phyloP scores from a whole-genome alignment of 495 filamentous ascomycete species.

The Bombardia bombarda region DNA sequence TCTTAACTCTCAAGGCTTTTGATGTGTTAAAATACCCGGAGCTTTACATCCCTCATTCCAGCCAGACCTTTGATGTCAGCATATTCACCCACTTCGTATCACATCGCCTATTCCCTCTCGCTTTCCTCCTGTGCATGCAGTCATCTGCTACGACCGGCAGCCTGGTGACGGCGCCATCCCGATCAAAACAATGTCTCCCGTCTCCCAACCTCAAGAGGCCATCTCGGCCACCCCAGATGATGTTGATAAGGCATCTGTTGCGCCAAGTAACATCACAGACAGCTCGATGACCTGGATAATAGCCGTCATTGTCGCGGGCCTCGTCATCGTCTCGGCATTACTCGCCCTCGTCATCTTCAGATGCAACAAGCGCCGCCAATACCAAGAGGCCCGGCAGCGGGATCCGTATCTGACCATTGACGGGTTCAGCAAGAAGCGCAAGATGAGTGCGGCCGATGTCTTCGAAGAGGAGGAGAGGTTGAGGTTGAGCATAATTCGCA shows the following conservation, averaged over 20 bases:
- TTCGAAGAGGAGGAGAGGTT: constrained; percentile 29
- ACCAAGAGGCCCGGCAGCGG: constrained; percentile 4
- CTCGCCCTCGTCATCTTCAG: constrained; percentile 14
- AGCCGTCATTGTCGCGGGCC: constrained; percentile 17
- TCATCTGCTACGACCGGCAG: too few relatives aligned
- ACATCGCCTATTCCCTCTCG: too few relatives aligned
- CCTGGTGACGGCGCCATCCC: too few relatives aligned
- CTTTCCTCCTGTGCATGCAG: too few relatives aligned
- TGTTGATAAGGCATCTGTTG: too few relatives aligned
- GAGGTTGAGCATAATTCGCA: constrained; percentile 36
- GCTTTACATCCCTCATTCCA: too few relatives aligned
- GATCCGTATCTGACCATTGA: constrained; percentile 13
- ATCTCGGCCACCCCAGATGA: not conserved
- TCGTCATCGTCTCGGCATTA: constrained; percentile 18
- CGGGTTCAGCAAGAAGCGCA: constrained; percentile 15
- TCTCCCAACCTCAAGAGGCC: not conserved
- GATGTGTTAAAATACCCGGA: too few relatives aligned
- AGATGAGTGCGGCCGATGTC: constrained; percentile 18
- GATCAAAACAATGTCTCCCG: not conserved
- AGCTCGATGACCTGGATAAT: constrained; percentile 23
- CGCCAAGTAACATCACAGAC: not conserved
- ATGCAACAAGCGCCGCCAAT: constrained; percentile 17
- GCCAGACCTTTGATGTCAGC: too few relatives aligned
- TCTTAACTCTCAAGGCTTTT: too few relatives aligned
- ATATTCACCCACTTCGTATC: too few relatives aligned